Evolutionary conservation across 345 rosid species (phyloP).

Genomic region (Psidium friedrichsthalianum): DNA sequence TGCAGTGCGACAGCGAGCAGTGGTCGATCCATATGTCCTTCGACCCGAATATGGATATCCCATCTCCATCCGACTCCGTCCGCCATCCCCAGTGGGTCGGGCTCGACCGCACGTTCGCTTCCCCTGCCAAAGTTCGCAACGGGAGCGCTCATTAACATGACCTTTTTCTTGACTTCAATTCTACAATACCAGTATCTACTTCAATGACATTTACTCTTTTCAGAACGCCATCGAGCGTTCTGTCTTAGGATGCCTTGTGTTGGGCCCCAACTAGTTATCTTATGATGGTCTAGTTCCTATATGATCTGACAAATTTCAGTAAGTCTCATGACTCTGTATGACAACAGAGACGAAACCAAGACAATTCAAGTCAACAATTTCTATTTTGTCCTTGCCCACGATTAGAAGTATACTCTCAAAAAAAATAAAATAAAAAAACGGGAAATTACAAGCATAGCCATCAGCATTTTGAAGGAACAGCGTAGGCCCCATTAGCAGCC

Average conservation of each 20-base stretch:
- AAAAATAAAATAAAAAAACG: too few species aligned
- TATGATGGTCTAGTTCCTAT: not conserved
- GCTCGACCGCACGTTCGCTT: constrained; percentile 75
- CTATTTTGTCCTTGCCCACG: not conserved
- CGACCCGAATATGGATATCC: constrained; percentile 86
- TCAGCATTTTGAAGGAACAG: not conserved
- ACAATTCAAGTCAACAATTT: not conserved
- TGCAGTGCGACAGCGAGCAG: constrained; percentile 83
- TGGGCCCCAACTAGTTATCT: not conserved
- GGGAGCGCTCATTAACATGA: not conserved
- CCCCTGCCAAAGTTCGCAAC: constrained; percentile 21
- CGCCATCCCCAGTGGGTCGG: constrained; percentile 79
- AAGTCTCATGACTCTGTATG: not conserved
- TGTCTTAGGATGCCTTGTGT: not conserved
- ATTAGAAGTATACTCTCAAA: not conserved
- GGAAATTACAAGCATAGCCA: not conserved
- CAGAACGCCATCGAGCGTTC: not conserved
- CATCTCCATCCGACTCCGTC: constrained; percentile 84
- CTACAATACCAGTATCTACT: not conserved
- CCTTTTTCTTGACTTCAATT: not conserved
- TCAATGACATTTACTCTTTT: not conserved
- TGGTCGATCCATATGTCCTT: constrained; percentile 95
- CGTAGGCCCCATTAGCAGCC: not conserved
- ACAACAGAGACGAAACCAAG: not conserved
- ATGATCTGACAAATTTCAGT: not conserved